These are phyloP conservation scores for Flaveria trinervia DNA, from an alignment of 129 eudicot species.

Conservation along the genomic window DNA sequence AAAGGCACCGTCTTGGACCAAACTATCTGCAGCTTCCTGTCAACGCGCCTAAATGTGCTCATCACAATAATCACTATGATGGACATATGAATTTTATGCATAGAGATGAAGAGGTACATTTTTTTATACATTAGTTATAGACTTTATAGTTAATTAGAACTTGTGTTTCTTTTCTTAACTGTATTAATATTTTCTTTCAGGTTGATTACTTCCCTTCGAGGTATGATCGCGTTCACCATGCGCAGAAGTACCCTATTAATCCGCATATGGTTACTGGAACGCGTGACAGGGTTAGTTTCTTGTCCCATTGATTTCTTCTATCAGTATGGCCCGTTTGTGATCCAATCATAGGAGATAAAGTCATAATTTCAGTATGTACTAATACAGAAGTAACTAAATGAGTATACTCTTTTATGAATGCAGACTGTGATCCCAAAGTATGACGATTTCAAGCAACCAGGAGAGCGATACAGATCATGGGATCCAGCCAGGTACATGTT, in stretches of 20 bases:
- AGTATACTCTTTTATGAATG: neutral
- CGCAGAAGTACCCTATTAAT: conserved; percentile 72
- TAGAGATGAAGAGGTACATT: conserved; percentile 74
- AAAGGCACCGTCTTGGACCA: conserved; percentile 81
- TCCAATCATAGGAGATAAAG: too few relatives aligned
- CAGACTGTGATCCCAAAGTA: conserved; percentile 70
- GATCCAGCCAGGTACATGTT: conserved; percentile 63
- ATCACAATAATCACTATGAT: conserved; percentile 80
- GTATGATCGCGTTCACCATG: conserved; percentile 66
- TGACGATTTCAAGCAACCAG: conserved; percentile 88
- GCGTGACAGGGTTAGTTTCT: conserved; percentile 63
- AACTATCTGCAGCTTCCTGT: conserved; percentile 76
- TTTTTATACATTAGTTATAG: neutral
- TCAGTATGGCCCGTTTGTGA: neutral
- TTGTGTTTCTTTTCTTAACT: neutral
- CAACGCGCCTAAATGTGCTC: conserved; percentile 80
- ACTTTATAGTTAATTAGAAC: neutral
- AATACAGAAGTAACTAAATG: too few relatives aligned
- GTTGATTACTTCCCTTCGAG: conserved; percentile 80
- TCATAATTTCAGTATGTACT: too few relatives aligned
- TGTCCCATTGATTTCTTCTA: neutral
- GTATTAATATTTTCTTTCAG: conserved; percentile 32
- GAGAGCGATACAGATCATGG: conserved; percentile 87
- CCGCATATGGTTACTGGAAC: conserved; percentile 48
- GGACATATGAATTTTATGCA: conserved; percentile 79